Evolutionary conservation across 345 rosid species (phyloP).

Genomic region (Moricandia arvensis): DNA sequence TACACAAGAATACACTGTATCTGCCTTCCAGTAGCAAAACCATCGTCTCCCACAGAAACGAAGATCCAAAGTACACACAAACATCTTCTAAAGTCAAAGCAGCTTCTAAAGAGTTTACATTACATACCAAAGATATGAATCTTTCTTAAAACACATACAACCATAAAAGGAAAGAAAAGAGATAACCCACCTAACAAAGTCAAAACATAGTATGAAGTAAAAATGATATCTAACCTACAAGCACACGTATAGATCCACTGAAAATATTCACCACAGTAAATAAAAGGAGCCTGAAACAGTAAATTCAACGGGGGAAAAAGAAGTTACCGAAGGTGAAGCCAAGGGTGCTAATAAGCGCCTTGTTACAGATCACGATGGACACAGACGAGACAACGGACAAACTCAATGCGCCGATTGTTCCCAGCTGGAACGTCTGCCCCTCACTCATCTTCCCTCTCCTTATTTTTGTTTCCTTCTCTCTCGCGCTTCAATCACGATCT

Average conservation of each 20-base stretch:
- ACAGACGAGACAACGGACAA: conserved; percentile 95
- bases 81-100: background rate
- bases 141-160: background rate
- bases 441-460: conserved; percentile 64
- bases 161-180: background rate
- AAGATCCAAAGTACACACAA: too few relatives aligned
- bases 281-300: background rate
- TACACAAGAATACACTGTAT: background rate
- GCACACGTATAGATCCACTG: background rate
- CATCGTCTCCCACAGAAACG: too few relatives aligned
- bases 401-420: conserved; percentile 90
- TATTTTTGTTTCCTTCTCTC: conserved; percentile 1
- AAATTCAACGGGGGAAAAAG: background rate
- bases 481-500: conserved; percentile 53
- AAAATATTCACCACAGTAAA: background rate
- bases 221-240: conserved; percentile 7
- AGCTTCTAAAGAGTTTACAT: background rate
- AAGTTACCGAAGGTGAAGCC: conserved; percentile 85
- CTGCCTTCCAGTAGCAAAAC: too few relatives aligned
- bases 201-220: background rate
- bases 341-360: conserved; percentile 94
- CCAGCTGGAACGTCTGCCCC: conserved; percentile 86
- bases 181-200: background rate
- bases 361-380: conserved; percentile 97
- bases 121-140: background rate